Evolutionary conservation across 176 grass and related monocot genomes (phyloP).

Genomic region (Dactylis glomerata): DNA sequence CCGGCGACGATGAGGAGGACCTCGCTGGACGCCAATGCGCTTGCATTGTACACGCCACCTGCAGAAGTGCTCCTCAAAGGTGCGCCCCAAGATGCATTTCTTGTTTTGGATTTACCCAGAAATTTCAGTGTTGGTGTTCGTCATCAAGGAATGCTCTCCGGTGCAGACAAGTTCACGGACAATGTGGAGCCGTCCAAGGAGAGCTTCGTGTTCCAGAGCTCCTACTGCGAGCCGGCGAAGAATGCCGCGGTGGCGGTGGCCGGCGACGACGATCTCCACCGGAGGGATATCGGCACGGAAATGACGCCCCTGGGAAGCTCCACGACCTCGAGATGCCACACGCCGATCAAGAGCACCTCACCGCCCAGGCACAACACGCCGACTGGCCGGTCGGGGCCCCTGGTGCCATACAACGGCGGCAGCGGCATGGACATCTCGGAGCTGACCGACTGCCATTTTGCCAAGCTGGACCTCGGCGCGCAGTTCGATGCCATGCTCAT

Average conservation of each 20-base stretch:
- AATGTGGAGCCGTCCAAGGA: slow-evolving; percentile 71
- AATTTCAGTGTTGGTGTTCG: not conserved
- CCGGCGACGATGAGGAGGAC: slow-evolving; percentile 21
- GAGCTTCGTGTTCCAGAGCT: slow-evolving; percentile 65
- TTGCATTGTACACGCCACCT: slow-evolving; percentile 39
- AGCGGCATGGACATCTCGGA: slow-evolving; percentile 54
- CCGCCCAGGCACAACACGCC: slow-evolving; percentile 92
- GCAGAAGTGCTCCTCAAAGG: slow-evolving; percentile 88
- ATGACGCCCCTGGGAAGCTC: slow-evolving; percentile 72
- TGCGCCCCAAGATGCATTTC: slow-evolving; percentile 15
- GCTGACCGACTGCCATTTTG: slow-evolving; percentile 64
- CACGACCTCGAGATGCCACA: slow-evolving; percentile 50
- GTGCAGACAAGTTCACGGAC: slow-evolving; percentile 91
- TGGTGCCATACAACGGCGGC: slow-evolving; percentile 49
- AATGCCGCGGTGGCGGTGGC: slow-evolving; percentile 11
- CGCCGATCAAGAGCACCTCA: slow-evolving; percentile 74
- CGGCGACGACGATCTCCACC: not conserved
- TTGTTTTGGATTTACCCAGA: not conserved
- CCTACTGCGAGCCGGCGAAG: slow-evolving; percentile 36
- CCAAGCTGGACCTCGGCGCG: slow-evolving; percentile 76
- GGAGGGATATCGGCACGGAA: slow-evolving; percentile 64
- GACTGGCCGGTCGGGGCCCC: slow-evolving; percentile 60
- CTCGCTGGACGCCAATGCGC: slow-evolving; percentile 39
- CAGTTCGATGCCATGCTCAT: slow-evolving; percentile 65
- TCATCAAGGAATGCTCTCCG: not conserved